Evolutionary conservation across 23 red algal species (phyloP), one percentile per base, ranked within the genome.

Genomic region (Gracilariopsis chorda): DNA sequence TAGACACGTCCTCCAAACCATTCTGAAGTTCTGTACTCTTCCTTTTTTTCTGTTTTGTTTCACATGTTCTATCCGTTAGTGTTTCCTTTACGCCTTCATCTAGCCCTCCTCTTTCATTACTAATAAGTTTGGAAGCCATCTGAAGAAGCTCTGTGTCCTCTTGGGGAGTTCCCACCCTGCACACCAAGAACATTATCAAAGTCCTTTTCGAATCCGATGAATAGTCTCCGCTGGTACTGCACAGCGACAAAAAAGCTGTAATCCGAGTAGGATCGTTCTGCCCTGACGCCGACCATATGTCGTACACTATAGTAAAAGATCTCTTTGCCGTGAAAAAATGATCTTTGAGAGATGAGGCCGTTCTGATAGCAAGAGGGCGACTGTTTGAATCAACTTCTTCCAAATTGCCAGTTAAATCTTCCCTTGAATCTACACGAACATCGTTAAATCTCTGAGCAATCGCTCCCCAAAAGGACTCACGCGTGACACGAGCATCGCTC

Each of bases 131-230:
- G 7, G 74, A 79, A 30, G 48, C 32, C 48, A 79, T 34, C 9
- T 79, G 48, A 56, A 79, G 46, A 55, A 79, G 74, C 12, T 79
- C 41, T 27, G 74, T 55, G 10, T 52, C 43, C 46, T 79, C 74
- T 33, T 55, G 48, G 23, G 48, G 25, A 19, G 24, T 56, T 7
- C 74, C 17, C 19, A 48, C 27, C 25, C 46, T 51, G 8, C 48
- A 79, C 36, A 56, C 74, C 7, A 51, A 56, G 23, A 75, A 55
- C 27, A 52, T 24, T 4, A 56, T 17, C 19, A 79, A 32, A 23
- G 41, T 16, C n/a, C 45, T 79, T 47, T 51, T 79, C 9, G 74
- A 48, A 3, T 32, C 59, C 19, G 41, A 27, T 56, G 45, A 36
- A 32, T 56, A 56, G 27, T 37, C 52, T 16, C 41, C 41, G 36